Evolutionary conservation across 164 flowering plant genomes (phyloP), one percentile per base, ranked within the genome.

Genomic region (Macadamia tetraphylla): DNA sequence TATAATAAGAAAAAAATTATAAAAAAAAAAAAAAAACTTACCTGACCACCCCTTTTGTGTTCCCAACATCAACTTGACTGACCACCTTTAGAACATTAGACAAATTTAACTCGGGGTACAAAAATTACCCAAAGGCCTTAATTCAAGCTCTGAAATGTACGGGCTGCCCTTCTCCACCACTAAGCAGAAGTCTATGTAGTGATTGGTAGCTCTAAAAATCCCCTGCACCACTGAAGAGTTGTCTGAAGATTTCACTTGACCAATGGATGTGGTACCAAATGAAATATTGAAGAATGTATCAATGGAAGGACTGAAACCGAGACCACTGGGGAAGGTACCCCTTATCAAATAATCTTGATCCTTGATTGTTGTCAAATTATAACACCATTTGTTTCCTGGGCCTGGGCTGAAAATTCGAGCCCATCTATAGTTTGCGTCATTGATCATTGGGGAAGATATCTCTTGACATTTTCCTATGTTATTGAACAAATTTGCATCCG

Each of bases 101-200:
- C 64, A 77, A 35, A 14, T 72, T 58, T 3, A 31, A 67, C 0
- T 75, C 29, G 6, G 74, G 60, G 70, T 82, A 83, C 30, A 60
- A 18, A 56, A 63, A 62, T 43, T 75, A 44, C 62, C 57, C 66
- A 86, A 29, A 32, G 83, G 93, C 81, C 90, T 83, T 30, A 88
- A 32, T 71, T 86, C 88, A 64, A 88, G 82, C 77, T 67, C 57
- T 31, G 90, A 86, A 67, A 88, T 71, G 71, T 78, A 79, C 58
- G 87, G 83, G 67, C 72, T 60, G 10, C 85, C 90, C 14, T 71
- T 58, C 6, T 48, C 73, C 61, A 70, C 72, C 69, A 76, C 74
- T 59, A 88, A 74, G 76, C 93, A 88, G 60, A 86, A 85, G 74
- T 85, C 71, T 4, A 66, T 67, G 51, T 72, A 51, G 17, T 69